phyloP scores from a whole-genome alignment of 805 yeast species.

The Metschnikowia aberdeeniae region DNA sequence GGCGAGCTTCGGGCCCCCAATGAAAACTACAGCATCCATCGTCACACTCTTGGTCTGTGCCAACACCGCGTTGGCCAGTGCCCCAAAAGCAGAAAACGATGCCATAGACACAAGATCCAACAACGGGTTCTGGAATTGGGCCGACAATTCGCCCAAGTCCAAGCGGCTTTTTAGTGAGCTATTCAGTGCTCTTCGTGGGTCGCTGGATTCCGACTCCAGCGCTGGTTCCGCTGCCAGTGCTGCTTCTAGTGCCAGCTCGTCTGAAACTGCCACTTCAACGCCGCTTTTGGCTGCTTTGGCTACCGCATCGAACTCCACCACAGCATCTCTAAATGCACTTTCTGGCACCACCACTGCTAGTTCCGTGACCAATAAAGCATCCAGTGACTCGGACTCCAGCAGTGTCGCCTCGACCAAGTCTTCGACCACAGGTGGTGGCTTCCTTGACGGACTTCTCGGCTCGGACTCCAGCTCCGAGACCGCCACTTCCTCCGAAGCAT shows the following conservation, averaged over 20 bases:
- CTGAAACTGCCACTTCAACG: neutral
- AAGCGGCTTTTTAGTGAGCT: constrained; percentile 4
- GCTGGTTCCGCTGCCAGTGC: neutral
- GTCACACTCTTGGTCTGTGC: constrained; percentile 6
- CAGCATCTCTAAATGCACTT: constrained; percentile 8
- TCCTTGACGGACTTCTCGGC: neutral
- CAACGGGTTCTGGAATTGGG: neutral
- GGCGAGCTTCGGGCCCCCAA: constrained; percentile 1
- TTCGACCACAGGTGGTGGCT: neutral
- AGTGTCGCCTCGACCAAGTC: neutral
- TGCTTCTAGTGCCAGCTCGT: constrained; percentile 1
- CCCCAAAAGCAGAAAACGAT: neutral
- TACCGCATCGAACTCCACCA: constrained; percentile 4
- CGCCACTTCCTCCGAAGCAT: neutral
- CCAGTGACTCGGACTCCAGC: neutral
- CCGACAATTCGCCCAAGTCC: neutral
- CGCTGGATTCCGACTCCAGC: neutral
- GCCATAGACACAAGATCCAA: neutral
- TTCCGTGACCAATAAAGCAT: constrained; percentile 3
- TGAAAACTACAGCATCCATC: constrained; percentile 7
- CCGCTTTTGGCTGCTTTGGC: neutral
- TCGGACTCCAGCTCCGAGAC: neutral
- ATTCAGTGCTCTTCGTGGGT: constrained; percentile 1
- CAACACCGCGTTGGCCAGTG: constrained; percentile 1
- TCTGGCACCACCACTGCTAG: constrained; percentile 9